phyloP scores from a whole-genome alignment of 139 green algal genomes.

The Diplosphaera chodatii region DNA sequence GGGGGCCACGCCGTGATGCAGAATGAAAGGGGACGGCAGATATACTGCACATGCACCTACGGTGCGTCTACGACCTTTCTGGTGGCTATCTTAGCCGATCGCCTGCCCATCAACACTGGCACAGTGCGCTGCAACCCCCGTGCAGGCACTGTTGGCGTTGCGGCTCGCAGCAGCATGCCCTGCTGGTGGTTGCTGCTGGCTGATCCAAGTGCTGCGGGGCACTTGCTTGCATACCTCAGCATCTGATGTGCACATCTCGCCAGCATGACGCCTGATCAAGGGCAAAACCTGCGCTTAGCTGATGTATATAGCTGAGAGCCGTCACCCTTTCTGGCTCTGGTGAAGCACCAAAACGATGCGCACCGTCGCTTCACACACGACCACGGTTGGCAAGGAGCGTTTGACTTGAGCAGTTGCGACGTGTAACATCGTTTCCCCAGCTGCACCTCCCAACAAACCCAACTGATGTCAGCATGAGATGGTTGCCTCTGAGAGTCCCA shows the following conservation, averaged over 20 bases:
- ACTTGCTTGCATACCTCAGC: neutral
- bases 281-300: too few species aligned
- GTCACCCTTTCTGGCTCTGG: too few species aligned
- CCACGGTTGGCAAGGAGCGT: constrained; percentile 57
- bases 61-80: too few species aligned
- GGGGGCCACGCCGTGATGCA: too few species aligned
- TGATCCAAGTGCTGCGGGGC: constrained; percentile 20
- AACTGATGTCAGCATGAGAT: too few species aligned
- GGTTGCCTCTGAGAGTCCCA: too few species aligned
- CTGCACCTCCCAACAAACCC: too few species aligned
- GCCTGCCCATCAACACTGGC: constrained; percentile 49
- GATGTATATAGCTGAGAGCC: too few species aligned
- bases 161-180: constrained; percentile 38
- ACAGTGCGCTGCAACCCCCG: constrained; percentile 2
- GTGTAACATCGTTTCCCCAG: too few species aligned
- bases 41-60: too few species aligned
- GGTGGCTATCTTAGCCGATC: constrained; percentile 65
- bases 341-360: too few species aligned
- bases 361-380: constrained; percentile 25
- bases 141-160: constrained; percentile 18
- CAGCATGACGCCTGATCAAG: neutral
- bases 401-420: neutral
- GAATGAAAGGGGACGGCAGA: too few species aligned
- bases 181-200: constrained; percentile 40
- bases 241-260: neutral